Base-by-base conservation (phyloP, 139 green algal genomes). In the Pleodorina starrii region DNA sequence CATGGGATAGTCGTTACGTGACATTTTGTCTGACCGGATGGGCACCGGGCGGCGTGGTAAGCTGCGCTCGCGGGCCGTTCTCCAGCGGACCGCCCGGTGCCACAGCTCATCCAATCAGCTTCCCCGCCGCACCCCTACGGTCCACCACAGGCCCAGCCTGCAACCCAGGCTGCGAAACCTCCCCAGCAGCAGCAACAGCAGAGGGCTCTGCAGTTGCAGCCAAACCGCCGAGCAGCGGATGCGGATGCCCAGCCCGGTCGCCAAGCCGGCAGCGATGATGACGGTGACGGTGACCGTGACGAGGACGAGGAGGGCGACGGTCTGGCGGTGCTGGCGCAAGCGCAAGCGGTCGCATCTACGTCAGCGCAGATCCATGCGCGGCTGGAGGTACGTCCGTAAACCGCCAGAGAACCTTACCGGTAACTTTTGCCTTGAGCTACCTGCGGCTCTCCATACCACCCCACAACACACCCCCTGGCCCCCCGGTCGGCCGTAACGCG, bases 361-460 rank as follows among this genome's bases (percentile, higher is more conserved):
- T 68, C 89, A 23, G 50, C 85, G 1, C 79, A 89, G 16, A 81
- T 92, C 40, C 89, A 89, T 63, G 74, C 81, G 0, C 89, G 89
- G 16, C 82, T 92, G 11, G 89, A 92, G 89, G 82, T 92, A 27
- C 5, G 35, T 17, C n/a, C n/a, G n/a, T n/a, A n/a, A n/a, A n/a
- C n/a, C n/a, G n/a, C n/a, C n/a, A n/a, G n/a, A n/a, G n/a, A n/a
- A n/a, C n/a, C n/a, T n/a, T n/a, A n/a, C n/a, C n/a, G n/a, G n/a
- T n/a, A n/a, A n/a, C n/a, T n/a, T n/a, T n/a, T n/a, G n/a, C n/a
- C n/a, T n/a, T n/a, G n/a, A n/a, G n/a, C n/a, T n/a, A n/a, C n/a
- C n/a, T n/a, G n/a, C n/a, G n/a, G n/a, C n/a, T n/a, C n/a, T n/a
- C n/a, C n/a, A n/a, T n/a, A n/a, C n/a, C n/a, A n/a, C n/a, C n/a